phyloP scores from a whole-genome alignment of 768 basidiomycete species.

The Boletus pseudo-olivaceus region DNA sequence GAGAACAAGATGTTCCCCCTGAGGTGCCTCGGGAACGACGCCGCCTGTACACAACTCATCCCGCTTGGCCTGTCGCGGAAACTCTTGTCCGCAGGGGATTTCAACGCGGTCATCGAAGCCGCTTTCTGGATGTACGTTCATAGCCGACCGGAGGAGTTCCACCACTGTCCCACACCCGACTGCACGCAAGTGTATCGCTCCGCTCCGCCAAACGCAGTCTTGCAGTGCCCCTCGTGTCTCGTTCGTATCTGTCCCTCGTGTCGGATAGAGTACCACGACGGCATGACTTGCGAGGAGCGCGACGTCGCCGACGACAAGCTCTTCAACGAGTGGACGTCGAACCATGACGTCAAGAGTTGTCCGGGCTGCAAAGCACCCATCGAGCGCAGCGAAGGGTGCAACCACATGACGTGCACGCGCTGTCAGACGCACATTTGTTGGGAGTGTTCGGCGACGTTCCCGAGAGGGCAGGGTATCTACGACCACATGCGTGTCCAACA shows the following conservation, averaged over 20 bases:
- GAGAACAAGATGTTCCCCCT: conserved; percentile 65
- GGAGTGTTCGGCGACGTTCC: conserved; percentile 73
- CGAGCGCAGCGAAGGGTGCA: conserved; percentile 72
- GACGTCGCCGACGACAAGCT: conserved; percentile 49
- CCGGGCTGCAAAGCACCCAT: conserved; percentile 70
- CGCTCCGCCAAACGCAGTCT: conserved; percentile 43
- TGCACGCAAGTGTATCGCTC: conserved; percentile 71
- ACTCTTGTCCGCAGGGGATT: conserved; percentile 49
- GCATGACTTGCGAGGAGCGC: conserved; percentile 58
- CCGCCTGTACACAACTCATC: conserved; percentile 53
- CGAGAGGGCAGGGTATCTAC: conserved; percentile 67
- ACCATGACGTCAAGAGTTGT: conserved; percentile 69
- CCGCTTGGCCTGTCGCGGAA: conserved; percentile 49
- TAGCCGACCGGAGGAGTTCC: conserved; percentile 56
- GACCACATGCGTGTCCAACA: conserved; percentile 69
- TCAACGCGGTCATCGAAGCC: conserved; percentile 53
- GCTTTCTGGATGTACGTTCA: conserved; percentile 63
- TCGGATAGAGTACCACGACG: conserved; percentile 59
- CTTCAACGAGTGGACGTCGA: conserved; percentile 61
- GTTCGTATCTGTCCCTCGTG: conserved; percentile 67
- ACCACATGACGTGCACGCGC: conserved; percentile 75
- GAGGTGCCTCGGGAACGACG: conserved; percentile 66
- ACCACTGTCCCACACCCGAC: conserved; percentile 77
- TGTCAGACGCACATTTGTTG: conserved; percentile 81
- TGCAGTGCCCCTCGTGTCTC: conserved; percentile 73